Conservation (phyloP, 441 rosid species). For the Corymbia citriodora region DNA sequence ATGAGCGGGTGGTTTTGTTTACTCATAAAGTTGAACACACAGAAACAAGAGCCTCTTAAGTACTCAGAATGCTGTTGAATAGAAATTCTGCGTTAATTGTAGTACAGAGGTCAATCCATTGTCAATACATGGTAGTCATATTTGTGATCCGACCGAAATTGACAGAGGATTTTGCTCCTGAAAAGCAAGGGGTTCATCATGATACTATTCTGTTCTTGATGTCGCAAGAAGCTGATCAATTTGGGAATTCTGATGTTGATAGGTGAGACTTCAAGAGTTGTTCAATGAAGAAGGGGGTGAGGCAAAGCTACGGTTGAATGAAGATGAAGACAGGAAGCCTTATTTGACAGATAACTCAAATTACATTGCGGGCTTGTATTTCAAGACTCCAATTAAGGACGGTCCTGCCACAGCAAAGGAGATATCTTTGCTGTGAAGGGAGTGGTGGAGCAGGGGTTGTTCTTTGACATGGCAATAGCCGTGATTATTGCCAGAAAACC, state of each 20-base stretch:
- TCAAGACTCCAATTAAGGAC: not conserved
- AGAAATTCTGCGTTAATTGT: not conserved
- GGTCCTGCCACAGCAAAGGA: constrained; percentile 53
- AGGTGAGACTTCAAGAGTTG: too few species aligned
- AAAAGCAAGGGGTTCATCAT: not conserved
- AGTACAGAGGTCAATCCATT: not conserved
- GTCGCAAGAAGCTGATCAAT: too few species aligned
- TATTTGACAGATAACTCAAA: too few species aligned
- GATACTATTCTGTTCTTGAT: too few species aligned
- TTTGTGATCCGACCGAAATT: not conserved
- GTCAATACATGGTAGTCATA: not conserved
- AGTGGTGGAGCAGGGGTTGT: constrained; percentile 85
- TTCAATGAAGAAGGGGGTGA: too few species aligned
- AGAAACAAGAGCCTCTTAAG: not conserved
- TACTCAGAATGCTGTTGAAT: not conserved
- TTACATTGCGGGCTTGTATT: too few species aligned
- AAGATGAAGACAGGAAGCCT: too few species aligned
- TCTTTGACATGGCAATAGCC: constrained; percentile 68
- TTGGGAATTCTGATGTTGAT: too few species aligned
- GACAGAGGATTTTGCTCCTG: not conserved
- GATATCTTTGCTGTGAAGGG: constrained; percentile 63
- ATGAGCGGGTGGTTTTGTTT: not conserved
- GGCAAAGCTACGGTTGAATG: too few species aligned
- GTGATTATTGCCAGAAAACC: constrained; percentile 65
- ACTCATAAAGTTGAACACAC: not conserved